A percentile compares a stretch with the other conserved stretches of the same genome.
phyloP scores from a whole-genome alignment of 2,329 filamentous ascomycete species.

The Sordariomycetes sp. region DNA sequence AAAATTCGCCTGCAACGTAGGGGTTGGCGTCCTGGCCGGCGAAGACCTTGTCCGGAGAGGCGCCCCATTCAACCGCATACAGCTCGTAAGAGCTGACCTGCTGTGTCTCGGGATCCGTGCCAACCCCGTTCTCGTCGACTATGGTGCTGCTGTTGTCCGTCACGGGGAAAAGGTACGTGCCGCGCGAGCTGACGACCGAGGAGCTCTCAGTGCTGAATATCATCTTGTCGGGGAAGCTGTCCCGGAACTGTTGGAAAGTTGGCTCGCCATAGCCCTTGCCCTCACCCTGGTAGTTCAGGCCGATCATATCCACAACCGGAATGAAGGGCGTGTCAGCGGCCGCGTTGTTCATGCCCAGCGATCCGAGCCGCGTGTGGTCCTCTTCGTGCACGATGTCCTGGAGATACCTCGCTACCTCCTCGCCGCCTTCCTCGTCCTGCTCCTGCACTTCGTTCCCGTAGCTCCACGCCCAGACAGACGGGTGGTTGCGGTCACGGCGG shows the following conservation, averaged over 20 bases:
- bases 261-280: slow-evolving; percentile 24
- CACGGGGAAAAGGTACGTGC: slow-evolving; percentile 42
- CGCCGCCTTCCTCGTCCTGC: slow-evolving; percentile 23
- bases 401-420: slow-evolving; percentile 20
- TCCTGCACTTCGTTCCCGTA: slow-evolving; percentile 43
- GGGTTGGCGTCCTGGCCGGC: slow-evolving; percentile 31
- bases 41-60: slow-evolving; percentile 43
- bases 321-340: slow-evolving; percentile 25
- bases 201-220: slow-evolving; percentile 29
- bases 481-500: slow-evolving; percentile 43
- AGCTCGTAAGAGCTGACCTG: slow-evolving; percentile 41
- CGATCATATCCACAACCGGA: slow-evolving; percentile 30
- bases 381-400: slow-evolving; percentile 31
- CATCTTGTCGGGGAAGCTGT: slow-evolving; percentile 33
- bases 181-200: slow-evolving; percentile 35
- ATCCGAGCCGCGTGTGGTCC: slow-evolving; percentile 33
- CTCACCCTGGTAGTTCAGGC: slow-evolving; percentile 45
- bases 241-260: slow-evolving; percentile 30
- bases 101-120: slow-evolving; percentile 6
- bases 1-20: slow-evolving; percentile 42
- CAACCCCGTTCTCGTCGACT: slow-evolving; percentile 21
- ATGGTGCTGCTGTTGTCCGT: slow-evolving; percentile 22
- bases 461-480: slow-evolving; percentile 40
- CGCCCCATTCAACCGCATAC: slow-evolving; percentile 32
- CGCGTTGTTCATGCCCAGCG: slow-evolving; percentile 35